Evolutionary conservation across 352 stramenopile species (phyloP), one percentile per base, ranked within the genome.

Genomic region (Globisporangium polare): DNA sequence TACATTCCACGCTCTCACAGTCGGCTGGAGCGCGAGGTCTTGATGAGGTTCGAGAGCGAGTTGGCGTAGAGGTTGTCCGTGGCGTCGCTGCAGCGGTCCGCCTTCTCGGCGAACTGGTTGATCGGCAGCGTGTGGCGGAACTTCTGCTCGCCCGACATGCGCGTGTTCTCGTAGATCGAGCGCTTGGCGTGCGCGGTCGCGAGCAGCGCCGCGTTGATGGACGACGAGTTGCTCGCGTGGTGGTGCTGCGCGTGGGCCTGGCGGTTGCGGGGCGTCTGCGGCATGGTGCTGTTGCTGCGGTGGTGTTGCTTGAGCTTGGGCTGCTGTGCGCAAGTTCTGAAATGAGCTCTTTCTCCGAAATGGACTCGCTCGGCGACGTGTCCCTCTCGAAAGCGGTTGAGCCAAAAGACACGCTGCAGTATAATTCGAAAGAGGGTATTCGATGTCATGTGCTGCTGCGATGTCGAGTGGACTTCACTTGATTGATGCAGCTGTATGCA

Each of bases 121-220:
- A 72, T 80, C 26, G 75, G 72, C 53, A 88, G 68, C 64, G 74
- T 68, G 46, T 73, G 67, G 49, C 63, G 66, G 53, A 58, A 72
- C 43, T 73, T 67, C 53, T 85, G 68, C 68, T 88, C 75, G 62
- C 75, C 75, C 31, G 75, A 86, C 56, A 86, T 73, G 56, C 78
- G 73, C 62, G 72, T 79, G 56, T 65, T 72, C 27, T 80, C 71
- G 68, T 88, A 83, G 66, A 83, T 85, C 50, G 74, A 83, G 68
- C 61, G 66, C 43, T 73, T 62, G 15, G 51, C 60, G 43, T 62
- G 60, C 41, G 52, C 47, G 2, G 42, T 62, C 20, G 60, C 43
- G 29, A 66, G 50, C 29, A 66, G 39, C 52, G 50, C 52, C 8
- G 31, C 60, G 60, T 66, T 66, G 29, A 66, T 54, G 29, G 60